These are phyloP conservation scores for Eucalyptus curtisii DNA, from an alignment of 345 rosid species.

Conservation along the genomic window DNA sequence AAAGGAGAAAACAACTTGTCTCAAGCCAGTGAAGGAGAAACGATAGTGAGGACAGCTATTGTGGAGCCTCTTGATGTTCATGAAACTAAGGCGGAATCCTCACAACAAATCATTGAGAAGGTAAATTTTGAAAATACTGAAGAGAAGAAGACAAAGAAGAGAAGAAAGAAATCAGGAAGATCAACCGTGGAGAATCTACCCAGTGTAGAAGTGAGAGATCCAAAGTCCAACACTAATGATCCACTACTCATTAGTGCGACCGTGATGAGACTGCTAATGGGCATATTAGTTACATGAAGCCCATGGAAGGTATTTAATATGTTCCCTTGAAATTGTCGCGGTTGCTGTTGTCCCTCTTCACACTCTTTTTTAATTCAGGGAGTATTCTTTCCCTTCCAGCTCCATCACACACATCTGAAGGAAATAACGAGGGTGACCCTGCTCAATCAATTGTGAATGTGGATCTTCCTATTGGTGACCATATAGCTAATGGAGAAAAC, in stretches of 20 bases:
- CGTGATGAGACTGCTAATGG: not conserved
- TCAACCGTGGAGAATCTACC: not conserved
- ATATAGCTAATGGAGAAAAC: not conserved
- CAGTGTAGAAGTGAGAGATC: not conserved
- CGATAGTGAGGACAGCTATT: not conserved
- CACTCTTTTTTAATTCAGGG: not conserved
- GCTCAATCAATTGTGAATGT: not conserved
- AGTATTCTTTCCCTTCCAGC: not conserved
- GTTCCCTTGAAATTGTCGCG: not conserved
- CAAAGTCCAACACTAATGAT: not conserved
- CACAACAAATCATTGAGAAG: not conserved
- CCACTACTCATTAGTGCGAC: not conserved
- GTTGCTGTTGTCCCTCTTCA: not conserved
- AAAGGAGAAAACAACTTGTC: not conserved
- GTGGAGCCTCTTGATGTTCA: not conserved
- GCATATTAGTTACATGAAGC: not conserved
- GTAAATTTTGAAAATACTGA: not conserved
- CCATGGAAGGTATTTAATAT: not conserved
- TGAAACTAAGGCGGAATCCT: not conserved
- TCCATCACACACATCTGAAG: not conserved
- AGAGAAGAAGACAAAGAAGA: not conserved
- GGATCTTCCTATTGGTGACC: not conserved
- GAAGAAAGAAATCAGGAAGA: not conserved
- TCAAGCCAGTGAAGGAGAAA: not conserved
- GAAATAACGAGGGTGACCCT: not conserved